These are phyloP conservation scores for Rhodofomes roseus DNA, from an alignment of 1,284 basidiomycete genomes.

Conservation along the genomic window DNA sequence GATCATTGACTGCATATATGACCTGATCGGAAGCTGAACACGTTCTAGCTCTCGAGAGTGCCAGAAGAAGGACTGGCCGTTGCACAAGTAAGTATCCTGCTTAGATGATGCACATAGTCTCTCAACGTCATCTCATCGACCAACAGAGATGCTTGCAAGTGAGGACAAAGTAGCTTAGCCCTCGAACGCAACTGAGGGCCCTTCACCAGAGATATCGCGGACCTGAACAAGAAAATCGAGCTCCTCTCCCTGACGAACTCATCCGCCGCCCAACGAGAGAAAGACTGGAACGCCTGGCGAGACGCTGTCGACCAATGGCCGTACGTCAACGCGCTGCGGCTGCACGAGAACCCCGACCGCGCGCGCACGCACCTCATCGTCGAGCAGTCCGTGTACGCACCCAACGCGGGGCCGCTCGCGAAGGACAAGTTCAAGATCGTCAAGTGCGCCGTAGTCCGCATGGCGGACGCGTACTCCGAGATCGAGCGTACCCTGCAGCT, in stretches of 20 bases:
- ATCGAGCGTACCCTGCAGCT: slow-evolving; percentile 18
- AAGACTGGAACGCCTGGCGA: slow-evolving; percentile 15
- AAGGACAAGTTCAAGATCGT: slow-evolving; percentile 17
- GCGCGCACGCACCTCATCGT: slow-evolving; percentile 24
- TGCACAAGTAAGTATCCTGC: slow-evolving; percentile 16
- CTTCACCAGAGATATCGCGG: slow-evolving; percentile 1
- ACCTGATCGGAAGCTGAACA: background rate
- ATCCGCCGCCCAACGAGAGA: slow-evolving; percentile 5
- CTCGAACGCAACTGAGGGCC: no score
- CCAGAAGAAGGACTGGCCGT: slow-evolving; percentile 19
- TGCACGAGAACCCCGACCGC: slow-evolving; percentile 21
- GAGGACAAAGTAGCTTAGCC: background rate
- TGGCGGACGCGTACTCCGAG: slow-evolving; percentile 16
- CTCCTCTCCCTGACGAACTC: slow-evolving; percentile 1
- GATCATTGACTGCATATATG: background rate
- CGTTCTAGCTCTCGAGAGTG: slow-evolving; percentile 17
- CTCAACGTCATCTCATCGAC: background rate
- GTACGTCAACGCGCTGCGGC: slow-evolving; percentile 16
- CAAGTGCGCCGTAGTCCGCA: slow-evolving; percentile 16
- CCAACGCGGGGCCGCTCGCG: slow-evolving; percentile 13
- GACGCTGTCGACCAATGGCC: slow-evolving; percentile 5
- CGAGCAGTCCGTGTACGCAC: slow-evolving; percentile 18
- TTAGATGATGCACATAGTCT: background rate
- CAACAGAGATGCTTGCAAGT: slow-evolving; percentile 3
- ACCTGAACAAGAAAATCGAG: background rate